Conservation (phyloP, 2,329 filamentous ascomycete genomes). For the Ophiostoma quercus region DNA sequence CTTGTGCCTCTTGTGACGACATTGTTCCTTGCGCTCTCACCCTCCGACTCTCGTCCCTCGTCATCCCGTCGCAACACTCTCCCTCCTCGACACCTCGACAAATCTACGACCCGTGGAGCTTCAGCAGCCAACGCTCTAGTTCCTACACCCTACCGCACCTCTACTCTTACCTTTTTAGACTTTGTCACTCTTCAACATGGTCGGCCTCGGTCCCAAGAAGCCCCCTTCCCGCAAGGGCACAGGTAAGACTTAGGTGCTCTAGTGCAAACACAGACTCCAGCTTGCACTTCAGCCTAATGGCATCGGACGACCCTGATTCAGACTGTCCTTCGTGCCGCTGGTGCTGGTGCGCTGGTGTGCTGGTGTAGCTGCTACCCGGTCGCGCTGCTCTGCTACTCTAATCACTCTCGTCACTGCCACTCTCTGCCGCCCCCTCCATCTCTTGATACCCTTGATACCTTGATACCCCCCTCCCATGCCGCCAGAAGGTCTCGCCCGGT, state of each 20-base stretch:
- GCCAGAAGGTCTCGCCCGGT: background rate
- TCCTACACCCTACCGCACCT: background rate
- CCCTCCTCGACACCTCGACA: background rate
- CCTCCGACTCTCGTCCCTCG: background rate
- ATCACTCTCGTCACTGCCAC: background rate
- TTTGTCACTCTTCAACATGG: constrained; percentile 44
- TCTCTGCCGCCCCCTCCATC: constrained; percentile 11
- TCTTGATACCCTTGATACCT: background rate
- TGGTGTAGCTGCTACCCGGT: background rate
- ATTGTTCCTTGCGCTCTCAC: background rate
- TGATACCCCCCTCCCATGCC: background rate
- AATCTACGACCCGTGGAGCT: background rate
- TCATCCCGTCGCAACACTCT: background rate
- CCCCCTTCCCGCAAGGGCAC: constrained; percentile 54
- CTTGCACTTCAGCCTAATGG: background rate
- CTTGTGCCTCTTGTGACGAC: background rate
- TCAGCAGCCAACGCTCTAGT: constrained; percentile 1
- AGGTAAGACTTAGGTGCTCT: constrained; percentile 31
- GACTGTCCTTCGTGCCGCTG: background rate
- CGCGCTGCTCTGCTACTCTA: background rate
- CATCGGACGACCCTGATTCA: background rate
- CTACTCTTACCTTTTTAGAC: background rate
- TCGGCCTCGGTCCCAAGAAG: constrained; percentile 58
- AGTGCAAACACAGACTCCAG: background rate
- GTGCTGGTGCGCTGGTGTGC: background rate